Base-by-base conservation (phyloP, 768 basidiomycete genomes). In the Clavulina sp. region DNA sequence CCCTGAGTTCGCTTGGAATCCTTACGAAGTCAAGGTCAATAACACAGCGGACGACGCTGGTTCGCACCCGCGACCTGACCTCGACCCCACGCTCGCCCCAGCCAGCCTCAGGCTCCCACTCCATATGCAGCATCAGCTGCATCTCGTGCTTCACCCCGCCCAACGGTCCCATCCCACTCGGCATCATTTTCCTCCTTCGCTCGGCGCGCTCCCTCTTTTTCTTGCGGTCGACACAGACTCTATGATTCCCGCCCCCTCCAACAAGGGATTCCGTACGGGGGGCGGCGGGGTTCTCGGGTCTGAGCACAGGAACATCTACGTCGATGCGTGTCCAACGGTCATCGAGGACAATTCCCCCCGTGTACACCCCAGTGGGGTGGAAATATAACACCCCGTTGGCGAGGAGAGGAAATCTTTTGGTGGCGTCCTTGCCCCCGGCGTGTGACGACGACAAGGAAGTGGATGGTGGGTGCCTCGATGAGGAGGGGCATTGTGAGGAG, bases 251-350 rank as follows among this genome's bases (percentile, higher is more conserved):
- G n/a, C n/a, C n/a, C n/a, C n/a, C n/a, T n/a, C n/a, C n/a, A n/a
- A n/a, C n/a, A n/a, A n/a, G n/a, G n/a, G n/a, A n/a, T n/a, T n/a
- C n/a, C n/a, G n/a, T n/a, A n/a, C n/a, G n/a, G n/a, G n/a, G n/a
- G n/a, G n/a, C n/a, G n/a, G n/a, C n/a, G n/a, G n/a, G n/a, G n/a
- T n/a, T n/a, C n/a, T n/a, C n/a, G n/a, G 43, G 9, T 62, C 58
- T 62, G 18, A 65, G 57, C 56, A 80, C 68, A 0, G 77, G 76
- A 18, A 82, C 62, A 21, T 63, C 61, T 19, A 72, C 69, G 41
- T 78, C 72, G 59, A 83, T 64, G 4, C 73, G 74, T 60, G 75
- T 74, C 79, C 80, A 83, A 7, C 75, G 70, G 26, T 64, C 58
- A 7, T 66, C 57, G 57, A 78, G 80, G 41, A 74, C 65, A 56